Evolutionary conservation across 2,329 filamentous ascomycete species (phyloP), one percentile per base, ranked within the genome.

Genomic region (Epichloe elymi): DNA sequence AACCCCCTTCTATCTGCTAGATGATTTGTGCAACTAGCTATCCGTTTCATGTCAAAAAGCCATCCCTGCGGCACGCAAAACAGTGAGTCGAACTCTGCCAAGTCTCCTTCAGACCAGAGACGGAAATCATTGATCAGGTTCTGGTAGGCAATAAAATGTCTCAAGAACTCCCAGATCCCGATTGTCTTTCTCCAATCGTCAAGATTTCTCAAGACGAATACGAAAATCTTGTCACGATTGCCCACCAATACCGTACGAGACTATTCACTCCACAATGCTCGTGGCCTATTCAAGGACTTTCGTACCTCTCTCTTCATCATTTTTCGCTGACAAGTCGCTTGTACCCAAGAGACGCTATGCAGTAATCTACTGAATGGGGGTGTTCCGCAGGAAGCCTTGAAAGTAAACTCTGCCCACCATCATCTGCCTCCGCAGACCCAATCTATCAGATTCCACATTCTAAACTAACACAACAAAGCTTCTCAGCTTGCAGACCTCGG

Each of bases 281-380:
- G 35, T 17, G 14, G 5, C 14, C 15, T 45, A 7, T 14, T 17
- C 17, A 26, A 11, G 11, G 14, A 42, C 6, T 4, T 14, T 42
- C 35, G 17, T 6, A 36, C n/a, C 10, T n/a, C 38, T 17, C 38
- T 20, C 15, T 19, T 30, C 14, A 30, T 30, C 8, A 30, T 11
- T 4, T 2, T 11, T 30, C 37, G 17, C 30, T 48, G 19, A 48
- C 35, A 7, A 39, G 10, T 38, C 8, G n/a, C 20, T 4, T 36
- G 26, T 19, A 5, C 17, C 12, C 15, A 43, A 49, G 38, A 46
- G 2, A 50, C 47, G 2, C 39, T 50, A 11, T 53, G 47, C 14
- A 39, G n/a, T 8, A 53, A 50, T 46, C 46, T 52, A 4, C 4
- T 43, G 17, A 49, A 47, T 26, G 38, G 50, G 4, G 50, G 50